phyloP scores from a whole-genome alignment of 106 monocot species.

The Iris macrosiphon region DNA sequence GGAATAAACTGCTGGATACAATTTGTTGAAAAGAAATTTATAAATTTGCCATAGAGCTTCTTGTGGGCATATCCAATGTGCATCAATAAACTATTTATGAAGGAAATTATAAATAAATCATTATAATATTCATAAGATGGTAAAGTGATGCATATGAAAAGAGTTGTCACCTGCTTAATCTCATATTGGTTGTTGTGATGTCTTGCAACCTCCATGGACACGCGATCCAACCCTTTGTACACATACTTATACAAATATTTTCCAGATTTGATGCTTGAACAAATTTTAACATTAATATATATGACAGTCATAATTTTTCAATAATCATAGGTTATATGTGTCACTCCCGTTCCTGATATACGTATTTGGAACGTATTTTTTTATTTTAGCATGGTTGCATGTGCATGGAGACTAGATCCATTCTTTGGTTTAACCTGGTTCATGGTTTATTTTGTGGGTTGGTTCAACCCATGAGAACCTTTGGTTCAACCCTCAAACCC shows the following conservation, averaged over 20 bases:
- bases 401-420: too few relatives aligned
- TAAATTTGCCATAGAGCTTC: neutral
- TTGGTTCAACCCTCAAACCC: too few relatives aligned
- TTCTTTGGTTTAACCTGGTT: too few relatives aligned
- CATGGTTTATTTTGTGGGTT: too few relatives aligned
- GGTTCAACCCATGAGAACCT: too few relatives aligned
- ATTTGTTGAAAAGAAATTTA: neutral
- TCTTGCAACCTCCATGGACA: neutral
- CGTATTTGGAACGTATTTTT: too few relatives aligned
- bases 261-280: neutral
- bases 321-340: neutral
- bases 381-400: too few relatives aligned
- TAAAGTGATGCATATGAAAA: too few relatives aligned
- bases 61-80: neutral
- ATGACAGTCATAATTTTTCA: slow-evolving; percentile 3
- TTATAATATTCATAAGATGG: too few relatives aligned
- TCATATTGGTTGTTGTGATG: neutral
- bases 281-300: slow-evolving; percentile 13
- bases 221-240: neutral
- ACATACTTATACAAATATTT: slow-evolving; percentile 2
- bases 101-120: too few relatives aligned
- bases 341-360: neutral
- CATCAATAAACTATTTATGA: neutral
- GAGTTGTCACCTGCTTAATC: too few relatives aligned
- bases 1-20: neutral